Conservation (phyloP, 1,139 yeast genomes). For the Nematodospora anomalae region DNA sequence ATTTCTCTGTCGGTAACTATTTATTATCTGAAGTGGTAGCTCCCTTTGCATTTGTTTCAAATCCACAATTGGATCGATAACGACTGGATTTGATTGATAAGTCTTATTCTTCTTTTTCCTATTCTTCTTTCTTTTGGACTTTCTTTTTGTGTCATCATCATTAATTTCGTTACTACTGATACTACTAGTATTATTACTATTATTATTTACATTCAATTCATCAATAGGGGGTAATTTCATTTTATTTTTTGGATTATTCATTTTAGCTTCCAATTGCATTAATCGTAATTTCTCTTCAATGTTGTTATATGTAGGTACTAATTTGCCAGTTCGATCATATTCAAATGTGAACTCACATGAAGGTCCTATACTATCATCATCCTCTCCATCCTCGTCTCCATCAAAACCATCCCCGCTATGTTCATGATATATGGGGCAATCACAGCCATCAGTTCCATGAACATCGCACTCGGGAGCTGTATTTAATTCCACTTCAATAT, state of each 20-base stretch:
- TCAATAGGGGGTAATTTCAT: constrained; percentile 20
- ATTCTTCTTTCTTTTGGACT: constrained; percentile 22
- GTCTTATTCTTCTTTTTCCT: constrained; percentile 24
- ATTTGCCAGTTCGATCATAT: constrained; percentile 43
- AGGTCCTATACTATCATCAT: constrained; percentile 29
- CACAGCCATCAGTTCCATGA: constrained; percentile 34
- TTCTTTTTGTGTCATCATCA: constrained; percentile 19
- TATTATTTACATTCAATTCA: constrained; percentile 15
- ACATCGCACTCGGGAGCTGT: constrained; percentile 33
- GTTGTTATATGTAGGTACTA: constrained; percentile 43
- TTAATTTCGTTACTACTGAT: not conserved
- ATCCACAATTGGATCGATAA: constrained; percentile 6
- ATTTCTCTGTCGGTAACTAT: constrained; percentile 1
- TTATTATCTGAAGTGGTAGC: not conserved
- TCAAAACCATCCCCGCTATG: constrained; percentile 1
- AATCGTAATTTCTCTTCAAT: constrained; percentile 40
- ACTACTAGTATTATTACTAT: not conserved
- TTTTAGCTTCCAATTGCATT: constrained; percentile 21
- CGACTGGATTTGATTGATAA: constrained; percentile 6
- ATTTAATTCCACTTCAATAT: constrained; percentile 45
- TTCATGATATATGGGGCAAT: constrained; percentile 29
- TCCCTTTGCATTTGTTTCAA: constrained; percentile 6
- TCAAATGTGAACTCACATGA: constrained; percentile 48
- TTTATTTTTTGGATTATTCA: constrained; percentile 3
- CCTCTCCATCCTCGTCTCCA: constrained; percentile 17